Percentiles rank a stretch among this genome's conserved stretches.
These are phyloP conservation scores for Aspergillus brasiliensis DNA, from an alignment of 2,329 filamentous ascomycete species.

Conservation along the genomic window DNA sequence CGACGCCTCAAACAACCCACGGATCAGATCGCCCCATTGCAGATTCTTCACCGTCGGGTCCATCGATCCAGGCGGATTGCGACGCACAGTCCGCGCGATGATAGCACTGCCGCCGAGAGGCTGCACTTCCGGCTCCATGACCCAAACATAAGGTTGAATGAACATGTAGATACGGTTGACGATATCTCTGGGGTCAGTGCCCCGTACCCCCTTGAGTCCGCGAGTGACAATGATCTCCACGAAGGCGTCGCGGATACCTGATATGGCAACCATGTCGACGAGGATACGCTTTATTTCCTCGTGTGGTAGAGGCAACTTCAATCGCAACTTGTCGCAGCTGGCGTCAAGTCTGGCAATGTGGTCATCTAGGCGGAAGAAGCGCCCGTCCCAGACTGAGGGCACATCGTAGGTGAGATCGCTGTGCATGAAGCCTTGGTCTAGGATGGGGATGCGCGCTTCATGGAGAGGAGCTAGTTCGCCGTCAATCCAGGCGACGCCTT, in stretches of 20 bases:
- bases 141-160: constrained; percentile 53
- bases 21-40: constrained; percentile 51
- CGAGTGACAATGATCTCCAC: constrained; percentile 56
- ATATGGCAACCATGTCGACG: constrained; percentile 49
- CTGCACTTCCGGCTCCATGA: constrained; percentile 51
- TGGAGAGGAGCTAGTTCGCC: constrained; percentile 46
- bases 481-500: constrained; percentile 53
- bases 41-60: constrained; percentile 46
- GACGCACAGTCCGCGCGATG: constrained; percentile 49
- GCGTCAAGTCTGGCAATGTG: constrained; percentile 48
- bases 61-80: constrained; percentile 49
- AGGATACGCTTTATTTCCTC: neutral
- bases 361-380: constrained; percentile 55
- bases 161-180: constrained; percentile 52
- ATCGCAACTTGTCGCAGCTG: constrained; percentile 50
- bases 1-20: constrained; percentile 49
- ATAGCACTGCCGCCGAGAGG: constrained; percentile 44
- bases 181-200: constrained; percentile 34
- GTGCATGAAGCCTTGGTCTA: constrained; percentile 13
- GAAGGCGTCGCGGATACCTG: constrained; percentile 52
- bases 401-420: constrained; percentile 57
- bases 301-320: neutral
- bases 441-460: constrained; percentile 33
- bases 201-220: constrained; percentile 48
- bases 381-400: constrained; percentile 54